A percentile compares a stretch with the other conserved stretches of the same genome.
These are phyloP conservation scores for Teratosphaeria gauchensis DNA, from an alignment of 2,329 filamentous ascomycete genomes.

Conservation along the genomic window DNA sequence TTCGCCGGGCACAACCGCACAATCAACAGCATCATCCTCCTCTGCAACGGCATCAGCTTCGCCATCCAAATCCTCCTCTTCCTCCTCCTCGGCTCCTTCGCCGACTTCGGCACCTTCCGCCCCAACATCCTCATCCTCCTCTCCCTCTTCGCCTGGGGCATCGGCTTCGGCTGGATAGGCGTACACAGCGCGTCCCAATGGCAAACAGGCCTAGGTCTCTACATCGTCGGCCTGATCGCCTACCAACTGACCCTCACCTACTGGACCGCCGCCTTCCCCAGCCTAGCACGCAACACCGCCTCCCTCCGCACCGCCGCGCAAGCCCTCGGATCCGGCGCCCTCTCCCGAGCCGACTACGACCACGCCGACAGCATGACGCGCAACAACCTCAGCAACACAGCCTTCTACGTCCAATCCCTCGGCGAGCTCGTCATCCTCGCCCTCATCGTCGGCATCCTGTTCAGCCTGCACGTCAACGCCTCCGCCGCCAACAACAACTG, in stretches of 20 bases:
- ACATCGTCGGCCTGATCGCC: conserved; percentile 56
- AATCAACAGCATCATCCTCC: conserved; percentile 56
- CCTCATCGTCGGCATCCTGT: conserved; percentile 55
- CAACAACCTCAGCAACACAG: conserved; percentile 53
- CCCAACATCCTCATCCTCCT: conserved; percentile 54
- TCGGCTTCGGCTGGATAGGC: conserved; percentile 59
- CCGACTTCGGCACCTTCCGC: conserved; percentile 57
- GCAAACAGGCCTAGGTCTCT: conserved; percentile 51
- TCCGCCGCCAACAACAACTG: conserved; percentile 54
- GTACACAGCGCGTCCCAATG: conserved; percentile 52
- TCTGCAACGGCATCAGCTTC: conserved; percentile 59
- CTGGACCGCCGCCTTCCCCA: conserved; percentile 57
- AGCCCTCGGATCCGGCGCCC: conserved; percentile 41
- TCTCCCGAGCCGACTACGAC: conserved; percentile 52
- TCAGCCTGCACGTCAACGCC: conserved; percentile 50
- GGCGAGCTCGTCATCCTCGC: conserved; percentile 54
- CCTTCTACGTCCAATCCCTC: conserved; percentile 55
- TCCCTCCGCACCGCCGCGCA: conserved; percentile 42
- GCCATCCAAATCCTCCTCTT: conserved; percentile 54
- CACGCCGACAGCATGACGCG: conserved; percentile 52
- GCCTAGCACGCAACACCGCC: conserved; percentile 45
- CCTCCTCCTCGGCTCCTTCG: conserved; percentile 42
- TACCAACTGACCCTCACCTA: conserved; percentile 61
- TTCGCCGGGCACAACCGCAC: conserved; percentile 50
- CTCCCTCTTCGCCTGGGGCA: conserved; percentile 51